These are phyloP conservation scores for Tetrahymena malaccensis DNA, from an alignment of 73 alveolate species.

Conservation along the genomic window DNA sequence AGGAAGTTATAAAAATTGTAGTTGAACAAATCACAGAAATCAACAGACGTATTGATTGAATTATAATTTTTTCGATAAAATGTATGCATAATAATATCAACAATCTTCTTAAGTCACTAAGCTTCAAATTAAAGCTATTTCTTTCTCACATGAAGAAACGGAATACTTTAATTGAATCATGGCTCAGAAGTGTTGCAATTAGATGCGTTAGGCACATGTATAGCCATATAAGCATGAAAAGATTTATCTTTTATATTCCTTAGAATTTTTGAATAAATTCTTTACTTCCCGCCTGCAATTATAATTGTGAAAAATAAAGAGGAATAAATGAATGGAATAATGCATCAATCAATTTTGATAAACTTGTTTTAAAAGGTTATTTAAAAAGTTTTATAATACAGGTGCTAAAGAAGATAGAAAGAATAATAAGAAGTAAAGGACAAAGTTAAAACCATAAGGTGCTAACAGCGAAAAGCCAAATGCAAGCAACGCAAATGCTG, in stretches of 20 bases:
- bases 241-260: not conserved
- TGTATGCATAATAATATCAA: not conserved
- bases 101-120: not conserved
- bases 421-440: not conserved
- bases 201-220: not conserved
- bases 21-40: not conserved
- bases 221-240: not conserved
- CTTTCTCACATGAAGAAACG: not conserved
- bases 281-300: not conserved
- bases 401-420: not conserved
- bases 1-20: not conserved
- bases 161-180: not conserved
- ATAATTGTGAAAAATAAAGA: not conserved
- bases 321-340: not conserved
- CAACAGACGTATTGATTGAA: not conserved
- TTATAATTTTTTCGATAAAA: not conserved
- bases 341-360: not conserved
- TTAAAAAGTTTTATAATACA: not conserved
- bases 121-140: not conserved
- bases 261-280: not conserved
- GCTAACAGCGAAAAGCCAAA: not conserved
- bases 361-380: not conserved
- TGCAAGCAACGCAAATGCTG: not conserved
- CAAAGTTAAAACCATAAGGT: not conserved
- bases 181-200: not conserved